phyloP scores from a whole-genome alignment of 2,329 filamentous ascomycete species.

The Verruconis gallopava region DNA sequence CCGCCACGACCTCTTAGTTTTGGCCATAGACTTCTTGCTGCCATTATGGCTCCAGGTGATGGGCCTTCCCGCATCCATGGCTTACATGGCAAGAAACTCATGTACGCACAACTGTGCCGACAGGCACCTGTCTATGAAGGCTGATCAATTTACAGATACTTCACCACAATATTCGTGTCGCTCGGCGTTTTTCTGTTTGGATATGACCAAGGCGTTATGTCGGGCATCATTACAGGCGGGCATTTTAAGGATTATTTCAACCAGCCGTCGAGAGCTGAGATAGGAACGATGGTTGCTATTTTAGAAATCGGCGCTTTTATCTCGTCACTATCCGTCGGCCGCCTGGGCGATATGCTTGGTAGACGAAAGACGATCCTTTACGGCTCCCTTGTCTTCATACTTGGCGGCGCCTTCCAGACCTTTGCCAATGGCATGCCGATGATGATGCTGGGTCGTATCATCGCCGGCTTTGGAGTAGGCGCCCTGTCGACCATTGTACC shows the following conservation, averaged over 20 bases:
- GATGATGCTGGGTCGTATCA: conserved; percentile 51
- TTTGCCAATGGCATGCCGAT: conserved; percentile 72
- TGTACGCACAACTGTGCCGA: conserved; percentile 55
- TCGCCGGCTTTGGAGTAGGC: conserved; percentile 38
- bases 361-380: conserved; percentile 84
- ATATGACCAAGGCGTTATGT: conserved; percentile 87
- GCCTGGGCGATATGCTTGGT: conserved; percentile 83
- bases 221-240: conserved; percentile 58
- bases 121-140: not conserved
- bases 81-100: conserved; percentile 85
- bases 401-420: conserved; percentile 75
- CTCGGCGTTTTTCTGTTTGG: conserved; percentile 80
- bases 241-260: conserved; percentile 89
- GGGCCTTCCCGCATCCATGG: conserved; percentile 63
- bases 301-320: conserved; percentile 88
- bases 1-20: conserved; percentile 49
- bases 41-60: conserved; percentile 74
- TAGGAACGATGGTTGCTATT: conserved; percentile 97
- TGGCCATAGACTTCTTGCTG: conserved; percentile 57
- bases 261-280: conserved; percentile 71
- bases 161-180: conserved; percentile 84
- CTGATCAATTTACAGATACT: conserved; percentile 51
- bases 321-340: conserved; percentile 73
- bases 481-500: conserved; percentile 39
- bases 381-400: conserved; percentile 75